phyloP scores from a whole-genome alignment of 345 rosid species.

The Salix exigua region DNA sequence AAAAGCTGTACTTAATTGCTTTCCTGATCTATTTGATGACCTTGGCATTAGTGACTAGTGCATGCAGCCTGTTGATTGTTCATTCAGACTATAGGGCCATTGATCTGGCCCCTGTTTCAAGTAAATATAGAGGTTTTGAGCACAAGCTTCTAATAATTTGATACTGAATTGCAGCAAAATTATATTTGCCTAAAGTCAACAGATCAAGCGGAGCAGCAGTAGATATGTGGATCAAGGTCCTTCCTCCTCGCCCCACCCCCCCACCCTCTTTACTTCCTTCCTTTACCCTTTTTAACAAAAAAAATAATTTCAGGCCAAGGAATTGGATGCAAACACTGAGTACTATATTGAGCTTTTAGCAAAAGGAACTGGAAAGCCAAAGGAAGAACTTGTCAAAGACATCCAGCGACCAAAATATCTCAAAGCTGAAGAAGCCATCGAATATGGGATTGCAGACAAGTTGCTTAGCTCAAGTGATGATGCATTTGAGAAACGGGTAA shows the following conservation, averaged over 20 bases:
- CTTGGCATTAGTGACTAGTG: background rate
- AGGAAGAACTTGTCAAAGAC: slow-evolving; percentile 72
- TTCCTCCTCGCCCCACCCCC: background rate
- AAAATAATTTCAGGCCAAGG: slow-evolving; percentile 95
- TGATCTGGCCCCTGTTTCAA: background rate
- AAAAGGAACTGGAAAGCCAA: slow-evolving; percentile 69
- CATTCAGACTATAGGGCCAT: background rate
- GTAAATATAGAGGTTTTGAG: background rate
- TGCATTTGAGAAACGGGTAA: slow-evolving; percentile 65
- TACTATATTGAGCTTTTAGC: slow-evolving; percentile 66
- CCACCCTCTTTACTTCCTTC: slow-evolving; percentile 8
- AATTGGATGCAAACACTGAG: slow-evolving; percentile 66
- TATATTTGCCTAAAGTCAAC: slow-evolving; percentile 67
- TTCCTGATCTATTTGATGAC: background rate
- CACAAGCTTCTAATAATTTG: background rate
- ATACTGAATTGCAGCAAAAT: slow-evolving; percentile 51
- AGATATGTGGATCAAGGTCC: slow-evolving; percentile 90
- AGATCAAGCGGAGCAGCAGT: slow-evolving; percentile 75
- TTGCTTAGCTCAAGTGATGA: slow-evolving; percentile 49
- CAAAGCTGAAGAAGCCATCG: slow-evolving; percentile 66
- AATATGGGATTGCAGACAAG: slow-evolving; percentile 86
- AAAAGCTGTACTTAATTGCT: background rate
- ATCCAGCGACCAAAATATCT: slow-evolving; percentile 67
- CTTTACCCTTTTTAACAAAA: background rate
- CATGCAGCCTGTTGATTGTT: background rate